Evolutionary conservation across 1,139 yeast genomes (phyloP), one percentile per base, ranked within the genome.

Genomic region (Suhomyces terraborum): DNA sequence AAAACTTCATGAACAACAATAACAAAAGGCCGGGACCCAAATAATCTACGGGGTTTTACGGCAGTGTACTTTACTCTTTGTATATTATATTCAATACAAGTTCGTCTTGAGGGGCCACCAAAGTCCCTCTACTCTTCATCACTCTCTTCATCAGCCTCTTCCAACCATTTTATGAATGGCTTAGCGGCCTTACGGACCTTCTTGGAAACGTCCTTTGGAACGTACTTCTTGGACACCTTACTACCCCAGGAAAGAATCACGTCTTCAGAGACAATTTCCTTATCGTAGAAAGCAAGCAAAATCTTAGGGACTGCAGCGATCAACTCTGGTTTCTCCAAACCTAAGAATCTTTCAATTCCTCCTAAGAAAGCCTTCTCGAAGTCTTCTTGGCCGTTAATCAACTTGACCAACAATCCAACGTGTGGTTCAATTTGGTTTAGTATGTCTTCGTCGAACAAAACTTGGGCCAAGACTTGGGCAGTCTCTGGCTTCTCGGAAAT

Each of bases 111-210:
- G 12, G 14, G 29, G 14, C 21, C n/a, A 17, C 6, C 20, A 21
- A 10, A 2, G n/a, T 16, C 20, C 19, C 37, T 21, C 46, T 66
- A 66, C 48, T 80, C 82, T 49, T 84, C 93, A 54, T 84, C 87
- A 56, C 69, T 62, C 56, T 71, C 77, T 55, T 71, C 77, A 52
- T 89, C 98, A 46, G 98, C 98, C 65, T 86, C 93, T 61, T 88
- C 84, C 53, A 93, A 79, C 98, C 98, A 93, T 55, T 85, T 82
- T 51, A 93, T 72, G 69, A 93, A 93, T 30, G 98, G 96, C 69
- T 88, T 89, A 47, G 97, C 97, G 35, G 96, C 95, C 67, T 84
- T 88, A 68, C 97, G 87, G 41, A 93, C 96, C 77, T 88, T 91
- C 72, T 91, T 91, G 40, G 95, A 85, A 34, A 82, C 77, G 38